A percentile compares a stretch with the other conserved stretches of the same genome.
These are phyloP conservation scores for Baorangia bicolor DNA, from an alignment of 768 basidiomycete species.

Conservation along the genomic window DNA sequence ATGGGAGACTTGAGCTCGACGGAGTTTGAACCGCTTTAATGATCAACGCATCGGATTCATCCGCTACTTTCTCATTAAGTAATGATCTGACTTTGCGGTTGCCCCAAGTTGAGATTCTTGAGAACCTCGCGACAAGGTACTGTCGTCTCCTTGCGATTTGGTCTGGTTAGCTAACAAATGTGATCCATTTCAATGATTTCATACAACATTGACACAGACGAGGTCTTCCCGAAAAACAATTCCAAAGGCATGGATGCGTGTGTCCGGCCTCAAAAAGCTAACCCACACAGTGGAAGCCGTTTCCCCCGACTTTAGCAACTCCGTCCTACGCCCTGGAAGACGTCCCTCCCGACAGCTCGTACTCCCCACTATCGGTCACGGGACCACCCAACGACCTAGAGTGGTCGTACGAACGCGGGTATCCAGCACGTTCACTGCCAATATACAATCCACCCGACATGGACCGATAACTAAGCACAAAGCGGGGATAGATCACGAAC, in stretches of 20 bases:
- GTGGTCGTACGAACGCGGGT: background rate
- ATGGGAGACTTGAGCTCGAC: too few species aligned
- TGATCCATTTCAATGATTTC: background rate
- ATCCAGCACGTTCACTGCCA: background rate
- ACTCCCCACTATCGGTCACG: background rate
- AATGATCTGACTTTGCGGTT: too few species aligned
- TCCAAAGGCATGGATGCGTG: background rate
- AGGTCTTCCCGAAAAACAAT: background rate
- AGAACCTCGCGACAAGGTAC: too few species aligned
- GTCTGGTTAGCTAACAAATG: background rate
- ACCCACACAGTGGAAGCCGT: background rate
- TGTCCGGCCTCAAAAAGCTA: background rate
- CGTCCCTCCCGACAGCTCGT: background rate
- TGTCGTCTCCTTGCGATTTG: background rate
- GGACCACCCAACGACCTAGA: background rate
- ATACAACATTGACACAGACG: background rate
- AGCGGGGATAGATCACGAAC: conserved; percentile 6
- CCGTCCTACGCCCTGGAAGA: background rate
- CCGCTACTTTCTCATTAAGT: too few species aligned
- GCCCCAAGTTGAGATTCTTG: too few species aligned
- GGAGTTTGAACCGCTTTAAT: too few species aligned
- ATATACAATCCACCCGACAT: background rate
- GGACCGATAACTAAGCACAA: background rate
- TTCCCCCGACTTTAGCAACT: background rate
- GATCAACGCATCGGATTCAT: too few species aligned